Evolutionary conservation across 2,329 filamentous ascomycete species (phyloP), one percentile per base, ranked within the genome.

Genomic region (Trichoderma aggressivum): DNA sequence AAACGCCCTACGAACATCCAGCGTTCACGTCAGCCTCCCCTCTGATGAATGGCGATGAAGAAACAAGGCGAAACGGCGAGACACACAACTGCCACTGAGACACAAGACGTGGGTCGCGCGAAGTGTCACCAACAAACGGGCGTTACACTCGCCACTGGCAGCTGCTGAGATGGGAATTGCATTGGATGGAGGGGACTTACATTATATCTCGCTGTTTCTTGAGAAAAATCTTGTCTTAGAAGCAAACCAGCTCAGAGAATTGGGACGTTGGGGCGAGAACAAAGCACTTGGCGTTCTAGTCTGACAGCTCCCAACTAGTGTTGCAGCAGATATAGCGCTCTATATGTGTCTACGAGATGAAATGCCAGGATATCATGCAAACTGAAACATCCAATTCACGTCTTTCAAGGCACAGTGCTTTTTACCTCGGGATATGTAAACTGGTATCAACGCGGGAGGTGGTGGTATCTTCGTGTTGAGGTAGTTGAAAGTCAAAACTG

Each of bases 1-100:
- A 53, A 70, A 73, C 21, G 74, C 24, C 61, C 75, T 75, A 60
- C 34, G 6, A 21, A 24, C 8, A 50, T 53, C 11, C 5, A 36
- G 28, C 28, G 64, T 39, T 39, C 36, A 39, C 36, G 16, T 74
- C 16, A 71, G 67, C n/a, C n/a, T 63, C 10, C 34, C 18, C 39
- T 28, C 4, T 14, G 26, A 28, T 56, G 14, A 53, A 55, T 8
- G n/a, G 12, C 8, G 11, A 32, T 36, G 39, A 60, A 60, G 34
- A 60, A 60, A 24, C 18, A 39, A 36, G 58, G 14, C 34, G 34
- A 43, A 47, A 18, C 18, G 39, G 36, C 39, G 21, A 53, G 28
- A 36, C 65, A 61, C 65, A 61, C 30, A 11, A 36, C 32, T 7
- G 26, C 32, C 28, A 34, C 26, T 55, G 43, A 70, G 47, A 70